Evolutionary conservation across 352 stramenopile species (phyloP), one percentile per base, ranked within the genome.

Genomic region (Globisporangium viniferum): DNA sequence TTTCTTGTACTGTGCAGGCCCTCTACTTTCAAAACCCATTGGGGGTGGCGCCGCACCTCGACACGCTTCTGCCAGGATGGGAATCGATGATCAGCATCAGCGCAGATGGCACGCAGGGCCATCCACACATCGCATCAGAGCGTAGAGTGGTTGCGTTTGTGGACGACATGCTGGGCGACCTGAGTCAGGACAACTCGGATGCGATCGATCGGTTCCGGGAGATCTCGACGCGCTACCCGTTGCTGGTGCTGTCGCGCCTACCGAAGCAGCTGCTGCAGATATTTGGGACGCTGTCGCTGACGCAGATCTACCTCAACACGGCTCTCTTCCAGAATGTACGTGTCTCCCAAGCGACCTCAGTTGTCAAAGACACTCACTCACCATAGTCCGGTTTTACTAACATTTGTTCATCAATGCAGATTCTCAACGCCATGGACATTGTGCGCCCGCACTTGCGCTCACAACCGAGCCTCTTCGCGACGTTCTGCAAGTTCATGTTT

Each of bases 11-110:
- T 48, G 39, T 62, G 14, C 54, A 92, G 84, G 64, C 67, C 0
- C 61, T 93, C 48, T 91, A 93, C 59, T 89, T 90, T 55, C 70
- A 80, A 24, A 78, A 89, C n/a, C 85, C 85, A 33, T 73, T 80
- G 31, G 49, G 73, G 0, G 73, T 88, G 3, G 73, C 77, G 54
- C 58, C 62, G n/a, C 72, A 87, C 49, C 72, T 93, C 10, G 68
- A 86, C 62, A 60, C 68, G 14, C 61, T 93, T 41, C 64, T 90
- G 70, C 83, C 80, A 29, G 77, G 75, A 3, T 91, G 85, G 85
- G 73, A 89, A 41, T 68, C 64, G n/a, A 73, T 90, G 20, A 65
- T 87, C 7, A 75, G 74, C 61, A 58, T 83, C 24, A 70, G 77
- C 57, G 8, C n/a, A 70, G 64, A 48, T 48, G 39, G 4, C 29